These are phyloP conservation scores for Eutypella sp. DNA, from an alignment of 2,329 filamentous ascomycete species.

Conservation along the genomic window DNA sequence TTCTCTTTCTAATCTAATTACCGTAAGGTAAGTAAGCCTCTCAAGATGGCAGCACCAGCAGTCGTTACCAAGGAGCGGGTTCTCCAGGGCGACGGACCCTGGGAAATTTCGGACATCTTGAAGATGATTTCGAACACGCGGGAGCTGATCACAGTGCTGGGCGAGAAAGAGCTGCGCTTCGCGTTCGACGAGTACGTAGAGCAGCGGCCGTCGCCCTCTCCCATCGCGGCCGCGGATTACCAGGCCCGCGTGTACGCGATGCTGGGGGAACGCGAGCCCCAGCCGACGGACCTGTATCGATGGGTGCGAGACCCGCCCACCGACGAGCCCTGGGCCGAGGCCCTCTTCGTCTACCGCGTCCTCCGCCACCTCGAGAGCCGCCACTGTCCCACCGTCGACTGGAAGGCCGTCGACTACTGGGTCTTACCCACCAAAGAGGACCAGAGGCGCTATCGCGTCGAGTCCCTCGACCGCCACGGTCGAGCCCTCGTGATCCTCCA, in stretches of 20 bases:
- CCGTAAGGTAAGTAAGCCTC: too few species aligned
- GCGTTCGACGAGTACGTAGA: conserved; percentile 1
- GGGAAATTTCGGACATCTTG: too few species aligned
- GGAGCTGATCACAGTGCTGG: too few species aligned
- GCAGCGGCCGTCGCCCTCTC: neutral
- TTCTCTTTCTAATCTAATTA: too few species aligned
- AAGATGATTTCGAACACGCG: too few species aligned
- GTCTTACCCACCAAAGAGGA: neutral
- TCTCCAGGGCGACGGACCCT: too few species aligned
- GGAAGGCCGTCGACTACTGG: conserved; percentile 6
- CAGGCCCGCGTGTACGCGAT: neutral
- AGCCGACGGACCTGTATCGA: neutral
- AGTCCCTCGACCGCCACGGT: neutral
- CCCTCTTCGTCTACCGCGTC: conserved; percentile 2
- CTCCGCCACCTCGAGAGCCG: conserved; percentile 2
- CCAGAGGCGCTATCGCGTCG: neutral
- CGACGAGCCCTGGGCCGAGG: conserved; percentile 4
- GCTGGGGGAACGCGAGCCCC: neutral
- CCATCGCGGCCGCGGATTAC: neutral
- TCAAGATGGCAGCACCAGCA: too few species aligned
- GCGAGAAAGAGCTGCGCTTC: too few species aligned
- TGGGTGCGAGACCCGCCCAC: neutral
- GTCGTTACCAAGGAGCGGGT: too few species aligned
- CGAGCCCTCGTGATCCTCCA: neutral
- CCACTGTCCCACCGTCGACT: neutral